Evolutionary conservation across 192 early-diverging fungal genomes (phyloP), one percentile per base, ranked within the genome.

Genomic region (Jimgerdemannia lactiflua): DNA sequence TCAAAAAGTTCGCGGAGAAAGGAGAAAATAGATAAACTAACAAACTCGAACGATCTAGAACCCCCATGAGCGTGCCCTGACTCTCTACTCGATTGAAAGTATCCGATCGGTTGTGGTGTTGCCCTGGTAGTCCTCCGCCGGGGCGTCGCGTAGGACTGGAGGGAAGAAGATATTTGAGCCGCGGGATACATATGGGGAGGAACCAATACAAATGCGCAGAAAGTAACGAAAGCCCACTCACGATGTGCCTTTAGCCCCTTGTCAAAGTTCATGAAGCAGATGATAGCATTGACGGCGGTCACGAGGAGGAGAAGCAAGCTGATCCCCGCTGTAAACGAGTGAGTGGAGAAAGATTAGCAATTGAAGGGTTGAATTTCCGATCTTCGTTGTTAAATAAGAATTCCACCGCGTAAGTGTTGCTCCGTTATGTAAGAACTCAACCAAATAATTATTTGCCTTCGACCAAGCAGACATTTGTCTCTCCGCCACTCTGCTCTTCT

Each of bases 211-310:
- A 10, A 10, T 14, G 49, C 49, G 6, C 14, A 59, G 14, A 10
- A 6, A 59, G 29, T 29, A 59, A 6, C 49, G 49, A 14, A 59
- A 59, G 14, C 14, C 14, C 86, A 68, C 67, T 84, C 83, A 89
- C 88, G 73, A 75, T 86, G 85, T 39, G 85, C 72, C 76, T 88
- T 92, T 49, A 91, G 73, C 0, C 91, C 91, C 72, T 89, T 89
- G 66, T 87, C 88, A 82, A 92, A 92, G 77, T 91, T 90, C 20
- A 75, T 74, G 74, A 82, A 89, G 73, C 89, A 90, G 54, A 91
- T 75, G 40, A 87, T 77, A 18, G 83, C 89, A 67, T 89, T 85
- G 0, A 79, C 74, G 70, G 90, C 84, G 0, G 91, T 91, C 39
- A 87, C 83, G 39, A 89, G 64, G 40, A 80, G 65, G 44, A 90